Evolutionary conservation across 1,284 basidiomycete species (phyloP).

Genomic region (Tylopilus orsonianus): DNA sequence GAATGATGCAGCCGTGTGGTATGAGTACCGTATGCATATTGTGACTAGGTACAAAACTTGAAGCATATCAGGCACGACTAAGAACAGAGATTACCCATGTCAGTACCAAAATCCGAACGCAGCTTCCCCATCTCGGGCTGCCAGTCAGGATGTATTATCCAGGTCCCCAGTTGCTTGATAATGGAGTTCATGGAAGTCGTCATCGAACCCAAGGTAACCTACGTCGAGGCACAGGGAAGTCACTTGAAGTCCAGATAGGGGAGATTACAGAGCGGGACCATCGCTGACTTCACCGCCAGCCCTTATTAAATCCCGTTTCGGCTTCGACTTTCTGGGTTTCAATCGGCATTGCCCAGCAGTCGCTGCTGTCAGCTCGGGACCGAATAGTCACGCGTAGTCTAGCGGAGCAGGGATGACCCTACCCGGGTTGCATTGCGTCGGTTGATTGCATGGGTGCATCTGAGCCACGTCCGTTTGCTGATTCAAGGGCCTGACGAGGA

Average conservation of each 20-base stretch:
- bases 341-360: background rate
- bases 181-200: background rate
- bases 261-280: conserved; percentile 12
- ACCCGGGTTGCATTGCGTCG: background rate
- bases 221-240: background rate
- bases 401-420: background rate
- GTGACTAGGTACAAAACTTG: background rate
- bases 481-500: too few relatives aligned
- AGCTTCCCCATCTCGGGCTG: background rate
- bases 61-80: background rate
- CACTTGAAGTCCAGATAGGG: conserved; percentile 13
- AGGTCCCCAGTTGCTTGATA: background rate
- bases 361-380: conserved; percentile 8
- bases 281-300: too few relatives aligned
- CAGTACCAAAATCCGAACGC: too few relatives aligned
- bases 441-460: too few relatives aligned
- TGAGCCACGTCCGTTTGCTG: background rate
- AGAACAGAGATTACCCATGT: too few relatives aligned
- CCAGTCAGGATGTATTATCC: background rate
- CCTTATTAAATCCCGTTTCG: conserved; percentile 9
- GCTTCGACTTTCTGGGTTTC: conserved; percentile 10
- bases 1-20: background rate
- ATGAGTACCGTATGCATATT: background rate
- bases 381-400: conserved; percentile 5
- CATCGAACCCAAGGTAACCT: too few relatives aligned